phyloP scores from a whole-genome alignment of 257 asterid species.

The Nicotiana tomentosiformis region DNA sequence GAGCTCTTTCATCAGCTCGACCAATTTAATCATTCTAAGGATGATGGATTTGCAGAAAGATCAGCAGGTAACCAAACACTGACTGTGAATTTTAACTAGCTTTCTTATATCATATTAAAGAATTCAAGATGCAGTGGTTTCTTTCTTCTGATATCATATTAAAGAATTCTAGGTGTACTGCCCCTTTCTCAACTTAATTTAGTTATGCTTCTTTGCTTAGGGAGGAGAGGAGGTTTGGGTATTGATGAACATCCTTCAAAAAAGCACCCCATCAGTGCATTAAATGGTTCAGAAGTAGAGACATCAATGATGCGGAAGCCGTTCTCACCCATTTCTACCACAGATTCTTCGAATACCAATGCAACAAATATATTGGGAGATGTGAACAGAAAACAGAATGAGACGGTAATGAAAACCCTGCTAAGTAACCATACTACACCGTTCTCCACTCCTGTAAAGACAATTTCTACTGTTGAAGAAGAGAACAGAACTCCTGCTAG shows the following conservation, averaged over 20 bases:
- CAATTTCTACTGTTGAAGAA: slow-evolving; percentile 28
- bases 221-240: slow-evolving; percentile 89
- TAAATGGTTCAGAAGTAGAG: neutral
- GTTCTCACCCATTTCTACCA: slow-evolving; percentile 80
- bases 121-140: neutral
- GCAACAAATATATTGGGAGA: slow-evolving; percentile 57
- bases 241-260: slow-evolving; percentile 49
- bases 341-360: slow-evolving; percentile 58
- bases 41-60: slow-evolving; percentile 49
- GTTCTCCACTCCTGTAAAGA: slow-evolving; percentile 54
- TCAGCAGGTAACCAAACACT: slow-evolving; percentile 41
- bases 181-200: neutral
- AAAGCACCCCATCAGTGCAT: neutral
- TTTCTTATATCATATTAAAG: neutral
- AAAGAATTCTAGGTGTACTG: neutral
- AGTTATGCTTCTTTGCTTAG: slow-evolving; percentile 25
- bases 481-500: slow-evolving; percentile 67
- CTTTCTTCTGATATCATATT: neutral
- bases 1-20: slow-evolving; percentile 21
- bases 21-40: slow-evolving; percentile 25
- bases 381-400: slow-evolving; percentile 47
- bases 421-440: slow-evolving; percentile 1
- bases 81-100: neutral
- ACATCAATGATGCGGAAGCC: slow-evolving; percentile 51
- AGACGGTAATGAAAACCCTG: slow-evolving; percentile 47